phyloP scores from a whole-genome alignment of 1,139 yeast genomes.

The Sugiyamaella japonica region DNA sequence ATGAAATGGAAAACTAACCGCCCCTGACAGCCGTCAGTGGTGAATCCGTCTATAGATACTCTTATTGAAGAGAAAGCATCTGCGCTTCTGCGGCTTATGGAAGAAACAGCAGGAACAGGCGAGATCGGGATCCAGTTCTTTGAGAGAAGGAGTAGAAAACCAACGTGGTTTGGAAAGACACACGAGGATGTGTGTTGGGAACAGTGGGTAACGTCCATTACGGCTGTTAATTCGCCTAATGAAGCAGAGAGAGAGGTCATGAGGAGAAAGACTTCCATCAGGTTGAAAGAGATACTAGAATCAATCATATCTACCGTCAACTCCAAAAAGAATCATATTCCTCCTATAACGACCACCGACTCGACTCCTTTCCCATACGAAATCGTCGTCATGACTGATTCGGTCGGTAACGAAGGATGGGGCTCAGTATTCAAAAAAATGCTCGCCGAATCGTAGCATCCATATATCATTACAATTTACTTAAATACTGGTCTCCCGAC shows the following conservation, averaged over 20 bases:
- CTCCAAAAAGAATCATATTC: constrained; percentile 62
- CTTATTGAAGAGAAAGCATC: constrained; percentile 36
- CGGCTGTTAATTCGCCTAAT: constrained; percentile 33
- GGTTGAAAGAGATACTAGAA: constrained; percentile 48
- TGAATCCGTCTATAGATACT: constrained; percentile 35
- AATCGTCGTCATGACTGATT: constrained; percentile 37
- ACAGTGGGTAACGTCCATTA: constrained; percentile 47
- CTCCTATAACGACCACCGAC: constrained; percentile 69
- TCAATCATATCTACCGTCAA: constrained; percentile 55
- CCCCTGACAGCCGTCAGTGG: constrained; percentile 34
- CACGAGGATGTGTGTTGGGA: constrained; percentile 52
- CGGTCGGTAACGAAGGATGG: constrained; percentile 34
- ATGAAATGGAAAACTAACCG: constrained; percentile 10
- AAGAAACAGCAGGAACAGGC: constrained; percentile 20
- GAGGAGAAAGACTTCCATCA: constrained; percentile 26
- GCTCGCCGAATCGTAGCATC: constrained; percentile 25
- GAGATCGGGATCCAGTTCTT: constrained; percentile 41
- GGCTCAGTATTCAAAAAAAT: constrained; percentile 39
- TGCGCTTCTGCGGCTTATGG: constrained; percentile 31
- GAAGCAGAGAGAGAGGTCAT: constrained; percentile 28
- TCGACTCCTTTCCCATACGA: constrained; percentile 67
- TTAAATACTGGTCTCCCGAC: constrained; percentile 60
- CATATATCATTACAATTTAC: constrained; percentile 27
- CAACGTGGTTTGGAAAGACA: constrained; percentile 45
- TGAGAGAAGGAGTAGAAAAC: constrained; percentile 39